Conservation (phyloP, 129 eudicot genomes). For the Saussurea involucrata region DNA sequence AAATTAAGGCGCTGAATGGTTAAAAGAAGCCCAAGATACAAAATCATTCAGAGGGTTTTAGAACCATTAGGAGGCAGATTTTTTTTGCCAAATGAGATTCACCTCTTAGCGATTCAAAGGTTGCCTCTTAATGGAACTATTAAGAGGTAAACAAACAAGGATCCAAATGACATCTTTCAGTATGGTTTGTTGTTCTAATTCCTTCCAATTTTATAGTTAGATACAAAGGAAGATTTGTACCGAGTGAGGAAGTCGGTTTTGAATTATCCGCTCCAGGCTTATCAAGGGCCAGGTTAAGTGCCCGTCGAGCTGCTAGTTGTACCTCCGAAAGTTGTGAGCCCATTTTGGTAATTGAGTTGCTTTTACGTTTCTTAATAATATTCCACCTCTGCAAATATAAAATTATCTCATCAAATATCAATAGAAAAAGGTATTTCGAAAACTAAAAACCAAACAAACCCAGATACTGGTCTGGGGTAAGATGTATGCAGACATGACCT, state of each 20-base stretch:
- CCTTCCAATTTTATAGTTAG: neutral
- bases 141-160: too few relatives aligned
- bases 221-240: slow-evolving; percentile 24
- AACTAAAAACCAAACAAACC: neutral
- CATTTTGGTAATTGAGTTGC: slow-evolving; percentile 34
- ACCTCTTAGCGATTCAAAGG: too few relatives aligned
- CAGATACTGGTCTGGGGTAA: neutral
- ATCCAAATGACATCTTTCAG: too few relatives aligned
- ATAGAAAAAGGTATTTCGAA: slow-evolving; percentile 1
- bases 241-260: slow-evolving; percentile 32
- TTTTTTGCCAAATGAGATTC: too few relatives aligned
- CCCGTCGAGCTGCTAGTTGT: slow-evolving; percentile 63
- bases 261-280: slow-evolving; percentile 42
- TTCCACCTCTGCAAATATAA: slow-evolving; percentile 77
- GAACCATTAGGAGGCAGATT: too few relatives aligned
- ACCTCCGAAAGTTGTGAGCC: slow-evolving; percentile 60
- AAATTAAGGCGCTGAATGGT: too few relatives aligned
- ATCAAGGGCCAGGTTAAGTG: slow-evolving; percentile 60
- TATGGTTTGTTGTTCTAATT: too few relatives aligned
- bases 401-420: slow-evolving; percentile 16
- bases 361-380: slow-evolving; percentile 52
- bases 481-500: neutral
- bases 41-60: too few relatives aligned
- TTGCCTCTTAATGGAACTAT: too few relatives aligned
- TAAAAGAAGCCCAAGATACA: too few relatives aligned